Conservation (phyloP, 768 basidiomycete species). For the Butyriboletus loyo region DNA sequence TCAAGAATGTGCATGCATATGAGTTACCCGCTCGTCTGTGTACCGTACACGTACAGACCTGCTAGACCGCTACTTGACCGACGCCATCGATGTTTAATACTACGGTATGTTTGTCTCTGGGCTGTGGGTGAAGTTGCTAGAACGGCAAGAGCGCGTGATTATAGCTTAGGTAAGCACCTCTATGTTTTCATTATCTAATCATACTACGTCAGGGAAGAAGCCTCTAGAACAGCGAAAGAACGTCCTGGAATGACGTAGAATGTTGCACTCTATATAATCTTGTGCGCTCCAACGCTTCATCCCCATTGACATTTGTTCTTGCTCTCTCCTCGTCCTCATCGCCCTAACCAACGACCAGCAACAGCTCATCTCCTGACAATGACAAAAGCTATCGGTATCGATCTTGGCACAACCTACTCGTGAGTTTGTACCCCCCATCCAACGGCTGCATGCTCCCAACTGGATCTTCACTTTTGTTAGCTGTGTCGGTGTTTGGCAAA, state of each 20-base stretch:
- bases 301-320: slow-evolving; percentile 13
- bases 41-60: slow-evolving; percentile 27
- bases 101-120: not conserved
- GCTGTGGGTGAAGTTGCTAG: too few relatives aligned
- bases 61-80: slow-evolving; percentile 22
- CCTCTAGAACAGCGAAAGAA: slow-evolving; percentile 34
- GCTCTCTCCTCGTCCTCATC: slow-evolving; percentile 9
- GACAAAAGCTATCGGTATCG: slow-evolving; percentile 87
- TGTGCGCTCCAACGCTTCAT: not conserved
- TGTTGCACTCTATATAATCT: slow-evolving; percentile 29
- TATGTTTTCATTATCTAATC: slow-evolving; percentile 32
- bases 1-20: slow-evolving; percentile 27
- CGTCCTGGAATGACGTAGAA: slow-evolving; percentile 34
- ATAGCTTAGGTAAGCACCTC: too few relatives aligned
- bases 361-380: slow-evolving; percentile 23
- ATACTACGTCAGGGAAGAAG: slow-evolving; percentile 30
- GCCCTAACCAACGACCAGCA: not conserved
- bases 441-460: slow-evolving; percentile 2
- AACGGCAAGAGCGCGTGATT: too few relatives aligned
- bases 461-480: slow-evolving; percentile 38
- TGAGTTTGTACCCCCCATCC: slow-evolving; percentile 36
- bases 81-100: slow-evolving; percentile 10
- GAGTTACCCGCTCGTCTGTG: slow-evolving; percentile 17
- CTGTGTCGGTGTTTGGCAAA: slow-evolving; percentile 99
- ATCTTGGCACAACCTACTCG: slow-evolving; percentile 93